A percentile compares a stretch with the other conserved stretches of the same genome.
These are phyloP conservation scores for Geotrichum australiense DNA, from an alignment of 1,139 yeast species.

Conservation along the genomic window DNA sequence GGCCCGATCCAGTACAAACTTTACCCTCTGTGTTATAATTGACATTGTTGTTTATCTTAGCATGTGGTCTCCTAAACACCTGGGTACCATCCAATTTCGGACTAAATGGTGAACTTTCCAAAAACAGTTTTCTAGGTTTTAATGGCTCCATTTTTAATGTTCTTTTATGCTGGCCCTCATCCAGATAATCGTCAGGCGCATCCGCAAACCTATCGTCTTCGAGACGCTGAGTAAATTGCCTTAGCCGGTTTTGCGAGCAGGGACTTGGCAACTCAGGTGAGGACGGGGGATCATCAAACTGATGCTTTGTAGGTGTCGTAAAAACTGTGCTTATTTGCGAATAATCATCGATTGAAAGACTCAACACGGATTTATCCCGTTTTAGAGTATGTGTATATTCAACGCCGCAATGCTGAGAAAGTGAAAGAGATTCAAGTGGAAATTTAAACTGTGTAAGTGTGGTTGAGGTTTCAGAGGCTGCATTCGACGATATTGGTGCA, in stretches of 20 bases:
- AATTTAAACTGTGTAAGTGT: too few relatives aligned
- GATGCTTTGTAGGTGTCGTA: slow-evolving; percentile 1
- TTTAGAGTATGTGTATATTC: background rate
- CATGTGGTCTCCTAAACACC: background rate
- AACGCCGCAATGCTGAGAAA: slow-evolving; percentile 2
- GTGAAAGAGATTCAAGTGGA: background rate
- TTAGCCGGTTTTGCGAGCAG: slow-evolving; percentile 17
- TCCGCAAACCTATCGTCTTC: slow-evolving; percentile 38
- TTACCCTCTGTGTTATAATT: background rate
- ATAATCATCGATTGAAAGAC: background rate
- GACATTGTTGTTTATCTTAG: background rate
- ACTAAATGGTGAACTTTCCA: slow-evolving; percentile 7
- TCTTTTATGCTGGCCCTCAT: slow-evolving; percentile 18
- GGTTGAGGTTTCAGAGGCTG: background rate
- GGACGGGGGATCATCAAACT: slow-evolving; percentile 11
- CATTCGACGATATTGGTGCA: background rate
- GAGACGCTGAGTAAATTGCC: slow-evolving; percentile 31
- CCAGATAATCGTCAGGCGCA: slow-evolving; percentile 34
- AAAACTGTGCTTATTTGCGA: too few relatives aligned
- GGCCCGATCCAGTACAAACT: background rate
- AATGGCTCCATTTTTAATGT: slow-evolving; percentile 9
- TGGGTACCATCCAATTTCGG: background rate
- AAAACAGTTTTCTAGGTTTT: slow-evolving; percentile 7
- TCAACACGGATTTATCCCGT: background rate
- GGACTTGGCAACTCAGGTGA: slow-evolving; percentile 1